Evolutionary conservation across 495 filamentous ascomycete genomes (phyloP), one percentile per base, ranked within the genome.

Genomic region (Astrothelium macrocarpum): DNA sequence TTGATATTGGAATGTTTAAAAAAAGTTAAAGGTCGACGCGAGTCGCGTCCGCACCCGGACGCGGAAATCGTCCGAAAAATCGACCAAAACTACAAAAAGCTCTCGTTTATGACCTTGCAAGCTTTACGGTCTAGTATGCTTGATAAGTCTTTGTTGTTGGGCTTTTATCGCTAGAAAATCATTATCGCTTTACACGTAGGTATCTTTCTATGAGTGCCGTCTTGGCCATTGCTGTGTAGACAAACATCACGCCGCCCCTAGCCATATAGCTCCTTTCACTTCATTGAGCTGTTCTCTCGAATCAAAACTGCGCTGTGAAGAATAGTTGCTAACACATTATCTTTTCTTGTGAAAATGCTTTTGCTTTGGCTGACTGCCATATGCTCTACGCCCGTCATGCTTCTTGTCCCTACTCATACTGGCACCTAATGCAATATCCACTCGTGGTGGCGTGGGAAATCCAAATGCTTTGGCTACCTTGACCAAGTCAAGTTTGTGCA

Each of bases 401-500:
- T 91, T 94, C 85, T 95, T 97, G 70, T 95, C 90, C 64, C 89
- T 78, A 63, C 83, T 84, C 86, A 97, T 85, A 67, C 93, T 91
- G 7, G 92, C 85, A 0, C 92, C 91, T 32, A 98, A 77, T 34
- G 84, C 85, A 69, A 97, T 87, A 73, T 98, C 94, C 32, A 98
- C 88, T 53, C 90, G 82, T 11, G 94, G 94, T n/a, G 94, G 93
- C 0, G 87, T 83, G 3, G 81, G 72, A 74, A 98, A 98, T 0
- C 94, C 94, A 71, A 97, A 98, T 58, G 87, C 84, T 82, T 93
- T 96, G 58, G 94, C 91, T 18, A 98, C 88, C 78, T 96, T 96
- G 65, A 88, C 82, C 36, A 97, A 80, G 75, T 98, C 94, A 10
- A 98, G 81, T 74, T 95, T 94, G 71, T 97, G 79, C 31, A 98